Evolutionary conservation across 2,329 filamentous ascomycete species (phyloP).

Genomic region (Pyrenophora graminea): DNA sequence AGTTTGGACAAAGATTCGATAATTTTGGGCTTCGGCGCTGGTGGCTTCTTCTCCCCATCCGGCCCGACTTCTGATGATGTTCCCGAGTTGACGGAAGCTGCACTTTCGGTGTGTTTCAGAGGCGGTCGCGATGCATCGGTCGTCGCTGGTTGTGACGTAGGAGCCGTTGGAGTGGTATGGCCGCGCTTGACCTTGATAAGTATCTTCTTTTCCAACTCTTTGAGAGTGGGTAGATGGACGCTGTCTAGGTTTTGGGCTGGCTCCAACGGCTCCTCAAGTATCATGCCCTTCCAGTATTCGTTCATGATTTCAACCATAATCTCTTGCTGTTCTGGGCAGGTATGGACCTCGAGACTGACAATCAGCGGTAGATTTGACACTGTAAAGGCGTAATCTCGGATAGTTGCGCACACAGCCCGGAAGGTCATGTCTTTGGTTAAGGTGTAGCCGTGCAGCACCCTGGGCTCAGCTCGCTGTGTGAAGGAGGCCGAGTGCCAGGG

Average conservation of each 20-base stretch:
- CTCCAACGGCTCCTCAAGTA: constrained; percentile 65
- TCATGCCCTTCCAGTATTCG: constrained; percentile 76
- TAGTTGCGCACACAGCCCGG: constrained; percentile 79
- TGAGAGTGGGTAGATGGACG: constrained; percentile 67
- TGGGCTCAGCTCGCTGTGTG: constrained; percentile 63
- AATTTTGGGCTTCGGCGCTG: constrained; percentile 63
- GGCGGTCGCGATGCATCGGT: constrained; percentile 31
- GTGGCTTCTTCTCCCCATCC: constrained; percentile 52
- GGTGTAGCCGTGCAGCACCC: constrained; percentile 83
- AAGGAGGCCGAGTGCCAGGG: constrained; percentile 41
- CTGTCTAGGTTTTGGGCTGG: constrained; percentile 46
- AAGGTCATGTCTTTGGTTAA: constrained; percentile 86
- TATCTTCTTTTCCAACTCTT: constrained; percentile 77
- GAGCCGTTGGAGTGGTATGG: constrained; percentile 36
- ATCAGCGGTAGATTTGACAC: constrained; percentile 79
- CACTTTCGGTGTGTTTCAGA: constrained; percentile 29
- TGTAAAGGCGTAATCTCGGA: constrained; percentile 77
- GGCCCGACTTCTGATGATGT: constrained; percentile 40
- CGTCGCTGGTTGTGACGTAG: constrained; percentile 35
- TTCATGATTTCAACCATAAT: constrained; percentile 94
- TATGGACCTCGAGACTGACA: constrained; percentile 90
- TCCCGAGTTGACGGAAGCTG: constrained; percentile 29
- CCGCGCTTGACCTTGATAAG: constrained; percentile 58
- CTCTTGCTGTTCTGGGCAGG: constrained; percentile 79
- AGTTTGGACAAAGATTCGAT: constrained; percentile 72